Conservation (phyloP, 2,329 filamentous ascomycete species). For the Calonectria pauciramosa region DNA sequence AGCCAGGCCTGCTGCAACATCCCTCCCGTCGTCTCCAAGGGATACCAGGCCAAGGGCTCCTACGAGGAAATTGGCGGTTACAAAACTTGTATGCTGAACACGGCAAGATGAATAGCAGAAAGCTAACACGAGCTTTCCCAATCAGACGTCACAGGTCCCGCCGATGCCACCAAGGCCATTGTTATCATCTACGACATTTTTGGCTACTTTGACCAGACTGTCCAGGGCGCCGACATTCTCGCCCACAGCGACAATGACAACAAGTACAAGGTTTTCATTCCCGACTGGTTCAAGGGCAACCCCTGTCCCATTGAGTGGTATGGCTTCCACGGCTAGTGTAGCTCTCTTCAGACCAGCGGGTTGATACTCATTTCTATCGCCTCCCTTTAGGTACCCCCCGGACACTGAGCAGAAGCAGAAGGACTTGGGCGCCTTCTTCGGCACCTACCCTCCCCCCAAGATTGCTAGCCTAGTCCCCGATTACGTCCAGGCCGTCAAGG, state of each 20-base stretch:
- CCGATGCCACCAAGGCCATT: conserved; percentile 68
- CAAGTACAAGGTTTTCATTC: conserved; percentile 89
- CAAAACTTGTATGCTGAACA: conserved; percentile 61
- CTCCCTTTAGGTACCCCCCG: conserved; percentile 67
- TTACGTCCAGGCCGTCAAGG: conserved; percentile 67
- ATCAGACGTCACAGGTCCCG: conserved; percentile 62
- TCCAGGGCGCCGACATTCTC: conserved; percentile 79
- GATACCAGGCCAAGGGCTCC: conserved; percentile 67
- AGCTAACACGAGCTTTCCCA: conserved; percentile 22
- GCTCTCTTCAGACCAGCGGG: neutral
- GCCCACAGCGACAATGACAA: conserved; percentile 64
- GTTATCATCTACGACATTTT: conserved; percentile 77
- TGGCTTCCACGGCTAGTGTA: conserved; percentile 6
- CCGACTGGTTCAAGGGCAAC: conserved; percentile 89
- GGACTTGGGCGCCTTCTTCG: conserved; percentile 70
- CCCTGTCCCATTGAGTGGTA: conserved; percentile 69
- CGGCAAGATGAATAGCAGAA: neutral
- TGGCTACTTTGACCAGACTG: conserved; percentile 77
- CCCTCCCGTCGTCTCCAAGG: conserved; percentile 68
- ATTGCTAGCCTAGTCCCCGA: conserved; percentile 65
- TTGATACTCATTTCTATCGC: neutral
- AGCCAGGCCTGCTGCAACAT: conserved; percentile 71
- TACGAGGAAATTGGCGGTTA: conserved; percentile 69
- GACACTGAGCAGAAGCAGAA: conserved; percentile 74
- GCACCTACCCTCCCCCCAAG: conserved; percentile 61